Conservation (phyloP, 805 yeast genomes). For the Jamesozyma hellenica region DNA sequence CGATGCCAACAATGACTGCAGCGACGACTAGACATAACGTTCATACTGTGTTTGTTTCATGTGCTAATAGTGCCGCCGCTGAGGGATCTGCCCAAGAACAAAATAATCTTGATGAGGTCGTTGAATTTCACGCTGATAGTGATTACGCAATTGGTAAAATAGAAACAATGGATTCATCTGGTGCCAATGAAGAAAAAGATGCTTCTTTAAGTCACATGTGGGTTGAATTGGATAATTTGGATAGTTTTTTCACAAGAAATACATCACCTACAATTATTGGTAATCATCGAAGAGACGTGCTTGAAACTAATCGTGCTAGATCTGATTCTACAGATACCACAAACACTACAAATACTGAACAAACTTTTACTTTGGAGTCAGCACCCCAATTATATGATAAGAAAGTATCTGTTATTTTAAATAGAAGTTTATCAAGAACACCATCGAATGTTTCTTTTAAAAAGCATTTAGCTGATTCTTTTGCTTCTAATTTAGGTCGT, state of each 20-base stretch:
- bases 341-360: slow-evolving; percentile 45
- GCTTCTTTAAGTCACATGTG: slow-evolving; percentile 82
- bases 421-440: slow-evolving; percentile 60
- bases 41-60: slow-evolving; percentile 88
- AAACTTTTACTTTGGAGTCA: slow-evolving; percentile 47
- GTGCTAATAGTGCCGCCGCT: slow-evolving; percentile 34
- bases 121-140: slow-evolving; percentile 28
- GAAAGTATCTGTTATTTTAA: slow-evolving; percentile 66
- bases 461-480: slow-evolving; percentile 62
- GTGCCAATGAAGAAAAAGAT: slow-evolving; percentile 46
- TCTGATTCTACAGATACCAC: slow-evolving; percentile 47
- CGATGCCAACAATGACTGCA: slow-evolving; percentile 88
- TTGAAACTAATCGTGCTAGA: slow-evolving; percentile 28
- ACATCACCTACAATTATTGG: slow-evolving; percentile 11
- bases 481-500: slow-evolving; percentile 28
- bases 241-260: slow-evolving; percentile 75
- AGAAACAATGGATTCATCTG: slow-evolving; percentile 21
- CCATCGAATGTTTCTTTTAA: slow-evolving; percentile 72
- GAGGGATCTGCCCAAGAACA: slow-evolving; percentile 14
- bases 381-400: slow-evolving; percentile 74
- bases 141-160: slow-evolving; percentile 21
- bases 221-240: slow-evolving; percentile 84
- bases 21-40: slow-evolving; percentile 85
- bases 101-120: slow-evolving; percentile 19
- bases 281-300: slow-evolving; percentile 5